Conservation (phyloP, 257 asterid species). For the Ehretia macrophylla region DNA sequence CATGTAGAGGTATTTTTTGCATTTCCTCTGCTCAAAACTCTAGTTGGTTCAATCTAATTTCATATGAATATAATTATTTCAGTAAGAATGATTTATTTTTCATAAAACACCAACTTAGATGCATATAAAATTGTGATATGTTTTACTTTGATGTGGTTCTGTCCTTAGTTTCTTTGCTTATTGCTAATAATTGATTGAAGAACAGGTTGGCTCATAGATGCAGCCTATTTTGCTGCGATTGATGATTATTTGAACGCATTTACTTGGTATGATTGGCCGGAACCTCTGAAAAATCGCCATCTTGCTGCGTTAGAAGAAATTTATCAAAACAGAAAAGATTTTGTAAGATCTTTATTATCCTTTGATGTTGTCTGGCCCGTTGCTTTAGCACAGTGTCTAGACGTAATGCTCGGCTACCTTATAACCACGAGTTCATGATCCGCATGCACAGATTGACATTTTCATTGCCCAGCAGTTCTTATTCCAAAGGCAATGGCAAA, state of each 20-base stretch:
- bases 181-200: not conserved
- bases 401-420: slow-evolving; percentile 4
- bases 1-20: too few relatives aligned
- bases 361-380: slow-evolving; percentile 9
- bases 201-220: slow-evolving; percentile 97
- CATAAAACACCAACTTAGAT: too few relatives aligned
- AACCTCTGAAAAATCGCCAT: slow-evolving; percentile 84
- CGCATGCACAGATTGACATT: slow-evolving; percentile 65
- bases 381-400: slow-evolving; percentile 11
- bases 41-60: too few relatives aligned
- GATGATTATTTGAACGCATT: slow-evolving; percentile 65
- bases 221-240: slow-evolving; percentile 96
- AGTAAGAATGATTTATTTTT: too few relatives aligned
- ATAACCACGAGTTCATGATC: slow-evolving; percentile 12
- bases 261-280: slow-evolving; percentile 98
- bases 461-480: slow-evolving; percentile 91
- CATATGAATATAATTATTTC: too few relatives aligned
- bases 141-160: not conserved
- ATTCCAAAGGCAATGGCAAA: slow-evolving; percentile 97
- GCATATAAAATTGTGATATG: too few relatives aligned
- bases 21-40: too few relatives aligned
- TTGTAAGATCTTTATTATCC: slow-evolving; percentile 46
- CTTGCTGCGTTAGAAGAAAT: slow-evolving; percentile 87
- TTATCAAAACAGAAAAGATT: slow-evolving; percentile 75
- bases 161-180: not conserved